Evolutionary conservation across 352 stramenopile genomes (phyloP).

Genomic region (Elongisporangium undulatum): DNA sequence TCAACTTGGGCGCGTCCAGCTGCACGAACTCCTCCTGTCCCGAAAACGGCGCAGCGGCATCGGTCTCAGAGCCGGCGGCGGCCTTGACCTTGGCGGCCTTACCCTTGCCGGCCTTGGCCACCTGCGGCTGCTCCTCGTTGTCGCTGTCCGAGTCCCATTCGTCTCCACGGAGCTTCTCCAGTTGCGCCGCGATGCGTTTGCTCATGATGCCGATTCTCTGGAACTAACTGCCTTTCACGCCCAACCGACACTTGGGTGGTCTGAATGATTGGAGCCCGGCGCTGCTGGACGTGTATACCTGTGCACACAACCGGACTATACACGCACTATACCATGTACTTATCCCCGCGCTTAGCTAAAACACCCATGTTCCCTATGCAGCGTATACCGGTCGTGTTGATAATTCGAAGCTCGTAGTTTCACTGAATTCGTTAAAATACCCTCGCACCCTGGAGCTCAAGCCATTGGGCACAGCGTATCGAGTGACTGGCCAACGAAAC

Average conservation of each 20-base stretch:
- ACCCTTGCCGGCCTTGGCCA: constrained; percentile 7
- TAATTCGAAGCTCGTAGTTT: neutral
- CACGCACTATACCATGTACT: neutral
- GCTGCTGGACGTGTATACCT: neutral
- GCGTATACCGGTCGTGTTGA: neutral
- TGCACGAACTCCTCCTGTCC: constrained; percentile 2
- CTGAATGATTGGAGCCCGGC: neutral
- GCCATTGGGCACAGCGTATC: neutral
- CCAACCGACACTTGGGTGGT: neutral
- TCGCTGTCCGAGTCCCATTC: constrained; percentile 87
- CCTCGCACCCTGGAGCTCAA: neutral
- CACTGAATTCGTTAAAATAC: neutral
- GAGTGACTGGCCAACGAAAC: constrained; percentile 2
- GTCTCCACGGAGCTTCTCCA: constrained; percentile 76
- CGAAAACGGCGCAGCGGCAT: neutral
- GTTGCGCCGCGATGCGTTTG: constrained; percentile 72
- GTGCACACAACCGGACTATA: neutral
- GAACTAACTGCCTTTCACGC: neutral
- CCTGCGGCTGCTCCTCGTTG: constrained; percentile 24
- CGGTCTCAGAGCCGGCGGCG: constrained; percentile 1
- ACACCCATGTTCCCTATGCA: neutral
- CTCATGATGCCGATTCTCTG: constrained; percentile 30
- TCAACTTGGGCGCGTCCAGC: constrained; percentile 31
- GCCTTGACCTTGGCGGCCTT: constrained; percentile 4
- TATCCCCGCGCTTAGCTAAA: neutral